These are phyloP conservation scores for Claviceps quebecensis DNA, from an alignment of 2,329 filamentous ascomycete species.

Conservation along the genomic window DNA sequence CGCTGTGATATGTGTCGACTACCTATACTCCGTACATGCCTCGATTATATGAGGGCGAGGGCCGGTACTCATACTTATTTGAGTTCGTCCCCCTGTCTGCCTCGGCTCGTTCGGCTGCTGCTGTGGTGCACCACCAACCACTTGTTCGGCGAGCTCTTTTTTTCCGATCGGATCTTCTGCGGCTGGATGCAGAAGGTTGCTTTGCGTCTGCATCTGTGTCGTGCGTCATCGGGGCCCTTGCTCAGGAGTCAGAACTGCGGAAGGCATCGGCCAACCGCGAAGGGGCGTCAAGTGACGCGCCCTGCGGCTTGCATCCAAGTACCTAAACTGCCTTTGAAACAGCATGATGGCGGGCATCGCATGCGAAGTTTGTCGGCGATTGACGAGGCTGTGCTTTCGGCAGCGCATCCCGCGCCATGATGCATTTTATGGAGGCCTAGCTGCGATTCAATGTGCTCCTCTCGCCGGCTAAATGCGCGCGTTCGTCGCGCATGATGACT, in stretches of 20 bases:
- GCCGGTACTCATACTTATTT: not conserved
- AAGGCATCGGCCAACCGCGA: not conserved
- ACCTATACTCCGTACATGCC: not conserved
- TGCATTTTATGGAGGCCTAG: too few relatives aligned
- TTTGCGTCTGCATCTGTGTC: not conserved
- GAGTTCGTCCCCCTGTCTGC: not conserved
- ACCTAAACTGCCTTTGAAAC: not conserved
- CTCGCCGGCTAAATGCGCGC: not conserved
- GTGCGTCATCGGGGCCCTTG: not conserved
- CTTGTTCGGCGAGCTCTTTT: not conserved
- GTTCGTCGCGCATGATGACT: not conserved
- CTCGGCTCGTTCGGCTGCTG: not conserved
- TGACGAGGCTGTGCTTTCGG: too few relatives aligned
- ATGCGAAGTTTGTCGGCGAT: not conserved
- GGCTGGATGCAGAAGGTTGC: not conserved
- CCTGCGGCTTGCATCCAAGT: not conserved
- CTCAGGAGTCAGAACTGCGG: not conserved
- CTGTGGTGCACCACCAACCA: constrained; percentile 3
- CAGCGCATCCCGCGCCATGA: too few relatives aligned
- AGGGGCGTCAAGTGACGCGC: not conserved
- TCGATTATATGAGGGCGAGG: not conserved
- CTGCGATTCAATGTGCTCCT: not conserved
- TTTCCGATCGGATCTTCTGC: not conserved
- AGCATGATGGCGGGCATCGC: not conserved
- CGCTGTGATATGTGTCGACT: not conserved